Evolutionary conservation across 345 rosid species (phyloP).

Genomic region (Salix brachista): DNA sequence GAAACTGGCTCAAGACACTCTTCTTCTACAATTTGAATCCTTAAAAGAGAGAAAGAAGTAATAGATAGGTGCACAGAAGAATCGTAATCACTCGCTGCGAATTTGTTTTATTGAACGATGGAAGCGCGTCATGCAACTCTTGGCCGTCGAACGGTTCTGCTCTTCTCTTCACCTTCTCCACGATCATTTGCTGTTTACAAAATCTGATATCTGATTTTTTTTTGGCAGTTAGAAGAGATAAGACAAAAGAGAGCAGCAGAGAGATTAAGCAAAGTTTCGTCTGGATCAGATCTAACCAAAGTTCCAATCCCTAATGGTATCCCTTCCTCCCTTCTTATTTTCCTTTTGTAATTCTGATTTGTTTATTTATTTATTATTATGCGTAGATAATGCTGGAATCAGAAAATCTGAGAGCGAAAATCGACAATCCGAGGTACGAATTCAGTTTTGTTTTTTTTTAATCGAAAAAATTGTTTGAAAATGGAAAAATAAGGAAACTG

Average conservation of each 20-base stretch:
- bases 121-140: slow-evolving; percentile 76
- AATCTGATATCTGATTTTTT: background rate
- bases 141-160: slow-evolving; percentile 85
- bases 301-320: slow-evolving; percentile 53
- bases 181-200: background rate
- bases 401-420: slow-evolving; percentile 77
- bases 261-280: slow-evolving; percentile 66
- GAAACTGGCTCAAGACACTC: too few relatives aligned
- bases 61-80: background rate
- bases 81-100: background rate
- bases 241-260: slow-evolving; percentile 93
- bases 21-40: background rate
- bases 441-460: background rate
- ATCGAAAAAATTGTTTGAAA: too few relatives aligned
- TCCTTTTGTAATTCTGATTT: slow-evolving; percentile 2
- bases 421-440: slow-evolving; percentile 68
- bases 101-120: slow-evolving; percentile 31
- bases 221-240: slow-evolving; percentile 75
- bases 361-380: background rate
- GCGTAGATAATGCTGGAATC: slow-evolving; percentile 54
- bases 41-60: background rate
- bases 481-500: background rate
- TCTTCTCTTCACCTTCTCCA: background rate
- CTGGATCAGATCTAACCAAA: slow-evolving; percentile 77
- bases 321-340: background rate